A percentile compares a stretch with the other conserved stretches of the same genome.
Conservation (phyloP, 805 yeast species). For the Starmerella apis region DNA sequence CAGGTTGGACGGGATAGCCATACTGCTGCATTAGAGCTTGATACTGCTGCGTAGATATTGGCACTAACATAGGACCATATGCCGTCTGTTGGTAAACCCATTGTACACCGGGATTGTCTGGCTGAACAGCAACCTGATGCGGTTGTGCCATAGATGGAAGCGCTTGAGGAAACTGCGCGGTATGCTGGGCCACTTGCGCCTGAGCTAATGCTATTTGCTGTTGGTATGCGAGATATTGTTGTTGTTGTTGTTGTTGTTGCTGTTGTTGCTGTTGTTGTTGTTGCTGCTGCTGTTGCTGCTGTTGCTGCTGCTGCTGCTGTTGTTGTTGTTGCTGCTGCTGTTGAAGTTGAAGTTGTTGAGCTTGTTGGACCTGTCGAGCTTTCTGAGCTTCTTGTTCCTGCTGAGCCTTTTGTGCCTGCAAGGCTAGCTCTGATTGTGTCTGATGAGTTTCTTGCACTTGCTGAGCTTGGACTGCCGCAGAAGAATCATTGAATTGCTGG, state of each 20-base stretch:
- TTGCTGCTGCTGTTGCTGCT: not conserved
- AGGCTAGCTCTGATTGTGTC: not conserved
- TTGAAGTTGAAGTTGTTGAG: slow-evolving; percentile 7
- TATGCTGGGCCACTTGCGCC: slow-evolving; percentile 2
- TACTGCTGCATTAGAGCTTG: slow-evolving; percentile 15
- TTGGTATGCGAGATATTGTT: not conserved
- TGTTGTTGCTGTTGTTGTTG: slow-evolving; percentile 7
- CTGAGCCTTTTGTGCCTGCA: not conserved
- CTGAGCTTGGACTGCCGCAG: not conserved
- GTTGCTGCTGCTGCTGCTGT: slow-evolving; percentile 1
- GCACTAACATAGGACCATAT: slow-evolving; percentile 22
- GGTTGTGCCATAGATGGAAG: not conserved
- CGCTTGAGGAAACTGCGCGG: not conserved
- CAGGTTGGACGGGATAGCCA: not conserved
- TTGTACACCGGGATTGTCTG: slow-evolving; percentile 4
- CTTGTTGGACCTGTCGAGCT: slow-evolving; percentile 1
- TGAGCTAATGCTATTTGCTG: not conserved
- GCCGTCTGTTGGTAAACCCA: slow-evolving; percentile 19
- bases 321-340: not conserved
- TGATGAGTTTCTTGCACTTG: not conserved
- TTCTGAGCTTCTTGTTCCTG: slow-evolving; percentile 1
- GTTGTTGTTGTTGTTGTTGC: slow-evolving; percentile 3
- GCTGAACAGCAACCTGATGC: not conserved
- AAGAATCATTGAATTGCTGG: not conserved
- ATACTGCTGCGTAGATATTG: slow-evolving; percentile 25